Conservation (phyloP, 805 yeast genomes). For the Starmerella apicola region DNA sequence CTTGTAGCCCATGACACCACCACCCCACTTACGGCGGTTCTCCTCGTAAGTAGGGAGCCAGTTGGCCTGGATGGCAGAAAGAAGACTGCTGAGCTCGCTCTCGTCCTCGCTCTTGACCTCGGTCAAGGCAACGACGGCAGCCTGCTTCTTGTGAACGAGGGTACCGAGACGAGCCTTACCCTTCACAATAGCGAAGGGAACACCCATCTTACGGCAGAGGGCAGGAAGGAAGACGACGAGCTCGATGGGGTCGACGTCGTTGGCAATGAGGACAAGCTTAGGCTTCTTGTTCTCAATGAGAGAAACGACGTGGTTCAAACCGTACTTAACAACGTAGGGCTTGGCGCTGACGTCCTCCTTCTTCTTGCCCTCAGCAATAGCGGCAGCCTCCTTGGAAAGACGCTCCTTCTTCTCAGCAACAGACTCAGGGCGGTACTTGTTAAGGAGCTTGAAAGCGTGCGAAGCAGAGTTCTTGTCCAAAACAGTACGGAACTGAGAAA, state of each 20-base stretch:
- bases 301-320: conserved; percentile 97
- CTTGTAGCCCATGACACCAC: conserved; percentile 95
- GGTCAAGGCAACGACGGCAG: conserved; percentile 93
- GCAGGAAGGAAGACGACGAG: conserved; percentile 96
- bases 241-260: conserved; percentile 99
- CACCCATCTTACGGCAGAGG: conserved; percentile 98
- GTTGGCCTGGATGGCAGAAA: conserved; percentile 89
- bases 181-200: conserved; percentile 96
- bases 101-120: conserved; percentile 92
- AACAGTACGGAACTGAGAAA: conserved; percentile 90
- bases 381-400: conserved; percentile 94
- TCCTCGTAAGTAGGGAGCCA: conserved; percentile 90
- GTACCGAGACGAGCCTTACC: conserved; percentile 99
- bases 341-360: conserved; percentile 93
- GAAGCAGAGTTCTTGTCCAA: conserved; percentile 99
- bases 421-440: conserved; percentile 99
- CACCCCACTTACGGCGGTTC: conserved; percentile 98
- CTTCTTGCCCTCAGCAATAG: conserved; percentile 95
- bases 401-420: conserved; percentile 97
- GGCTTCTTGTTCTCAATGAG: conserved; percentile 98
- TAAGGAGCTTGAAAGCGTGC: conserved; percentile 90
- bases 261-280: conserved; percentile 90
- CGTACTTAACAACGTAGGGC: conserved; percentile 95
- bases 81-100: conserved; percentile 83
- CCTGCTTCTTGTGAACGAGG: conserved; percentile 92